Evolutionary conservation across 331 rosid species (phyloP).

Genomic region (Phaseolus coccineus): DNA sequence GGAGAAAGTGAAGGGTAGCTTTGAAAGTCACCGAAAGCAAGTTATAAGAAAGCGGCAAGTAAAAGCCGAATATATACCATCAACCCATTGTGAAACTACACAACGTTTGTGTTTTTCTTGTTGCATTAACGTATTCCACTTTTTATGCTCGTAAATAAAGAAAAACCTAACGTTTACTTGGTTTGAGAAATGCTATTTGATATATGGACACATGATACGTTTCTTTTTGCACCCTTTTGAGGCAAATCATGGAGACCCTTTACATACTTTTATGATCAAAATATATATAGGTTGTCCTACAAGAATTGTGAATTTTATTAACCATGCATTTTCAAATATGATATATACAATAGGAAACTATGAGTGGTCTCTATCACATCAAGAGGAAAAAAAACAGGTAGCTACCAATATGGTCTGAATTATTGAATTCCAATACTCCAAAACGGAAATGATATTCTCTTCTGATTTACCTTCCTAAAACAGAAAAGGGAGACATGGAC

Average conservation of each 20-base stretch:
- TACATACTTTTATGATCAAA: constrained; percentile 13
- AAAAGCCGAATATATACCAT: constrained; percentile 20
- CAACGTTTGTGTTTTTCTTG: constrained; percentile 38
- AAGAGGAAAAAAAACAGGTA: neutral
- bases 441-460: constrained; percentile 31
- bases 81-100: constrained; percentile 36
- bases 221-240: constrained; percentile 28
- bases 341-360: neutral
- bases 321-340: constrained; percentile 31
- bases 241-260: constrained; percentile 34
- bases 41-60: constrained; percentile 5
- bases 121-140: constrained; percentile 38
- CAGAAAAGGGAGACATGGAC: neutral
- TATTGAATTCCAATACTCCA: constrained; percentile 35
- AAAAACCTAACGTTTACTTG: constrained; percentile 29
- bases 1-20: constrained; percentile 36
- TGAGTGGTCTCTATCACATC: constrained; percentile 28
- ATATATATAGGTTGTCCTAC: constrained; percentile 27
- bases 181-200: constrained; percentile 34
- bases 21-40: constrained; percentile 45
- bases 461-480: constrained; percentile 24
- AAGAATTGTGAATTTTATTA: constrained; percentile 32
- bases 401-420: constrained; percentile 24
- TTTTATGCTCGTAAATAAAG: neutral
- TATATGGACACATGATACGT: constrained; percentile 41